Conservation (phyloP, 345 rosid genomes). For the Lagerstroemia speciosa region DNA sequence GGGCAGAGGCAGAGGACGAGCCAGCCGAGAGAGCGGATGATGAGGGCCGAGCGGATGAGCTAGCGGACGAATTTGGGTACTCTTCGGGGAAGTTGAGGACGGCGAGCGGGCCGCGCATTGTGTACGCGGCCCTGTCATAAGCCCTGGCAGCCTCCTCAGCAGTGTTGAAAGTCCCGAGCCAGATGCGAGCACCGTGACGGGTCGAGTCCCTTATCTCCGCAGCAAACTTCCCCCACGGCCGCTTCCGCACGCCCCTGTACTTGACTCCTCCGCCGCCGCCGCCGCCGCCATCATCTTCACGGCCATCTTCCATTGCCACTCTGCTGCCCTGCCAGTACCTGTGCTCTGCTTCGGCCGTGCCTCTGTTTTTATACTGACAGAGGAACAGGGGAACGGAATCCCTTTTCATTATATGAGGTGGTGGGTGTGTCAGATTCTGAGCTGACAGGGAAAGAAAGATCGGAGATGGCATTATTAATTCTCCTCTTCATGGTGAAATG, state of each 20-base stretch:
- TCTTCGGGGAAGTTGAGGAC: slow-evolving; percentile 70
- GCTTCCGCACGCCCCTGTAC: neutral
- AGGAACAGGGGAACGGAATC: neutral
- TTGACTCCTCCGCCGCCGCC: neutral
- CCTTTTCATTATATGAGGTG: neutral
- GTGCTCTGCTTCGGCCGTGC: neutral
- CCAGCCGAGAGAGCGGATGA: slow-evolving; percentile 19
- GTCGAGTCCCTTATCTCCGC: slow-evolving; percentile 81
- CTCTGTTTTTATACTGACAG: neutral
- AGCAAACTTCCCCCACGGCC: slow-evolving; percentile 69
- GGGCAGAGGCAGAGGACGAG: slow-evolving; percentile 1
- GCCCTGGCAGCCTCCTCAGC: slow-evolving; percentile 82
- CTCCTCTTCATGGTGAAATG: neutral
- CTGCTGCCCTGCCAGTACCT: neutral
- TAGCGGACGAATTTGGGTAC: slow-evolving; percentile 27
- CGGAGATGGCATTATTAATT: neutral
- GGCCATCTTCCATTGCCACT: neutral
- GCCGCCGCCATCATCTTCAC: neutral
- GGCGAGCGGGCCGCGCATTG: slow-evolving; percentile 61
- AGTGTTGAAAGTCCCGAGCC: slow-evolving; percentile 78
- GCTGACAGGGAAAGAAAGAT: neutral
- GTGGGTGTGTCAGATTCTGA: neutral
- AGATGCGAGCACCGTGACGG: slow-evolving; percentile 54
- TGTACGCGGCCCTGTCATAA: slow-evolving; percentile 65
- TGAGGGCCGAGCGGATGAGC: slow-evolving; percentile 14